Conservation (phyloP, 768 basidiomycete species). For the Auriscalpium orientale region DNA sequence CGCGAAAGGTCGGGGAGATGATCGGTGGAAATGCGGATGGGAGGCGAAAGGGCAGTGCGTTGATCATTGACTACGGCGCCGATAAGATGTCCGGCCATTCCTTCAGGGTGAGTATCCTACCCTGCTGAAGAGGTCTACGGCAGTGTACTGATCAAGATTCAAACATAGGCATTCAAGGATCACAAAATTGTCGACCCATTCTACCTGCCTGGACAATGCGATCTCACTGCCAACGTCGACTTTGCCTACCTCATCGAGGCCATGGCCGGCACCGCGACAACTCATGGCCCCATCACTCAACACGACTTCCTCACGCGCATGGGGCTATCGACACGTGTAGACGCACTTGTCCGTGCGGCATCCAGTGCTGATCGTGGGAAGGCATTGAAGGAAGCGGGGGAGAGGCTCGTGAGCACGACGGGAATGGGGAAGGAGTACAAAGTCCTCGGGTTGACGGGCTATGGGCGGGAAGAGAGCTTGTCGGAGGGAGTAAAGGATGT, state of each 20-base stretch:
- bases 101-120: slow-evolving; percentile 72
- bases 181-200: slow-evolving; percentile 86
- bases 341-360: slow-evolving; percentile 48
- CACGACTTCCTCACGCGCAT: slow-evolving; percentile 69
- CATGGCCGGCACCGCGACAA: slow-evolving; percentile 40
- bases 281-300: slow-evolving; percentile 71
- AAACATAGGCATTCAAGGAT: slow-evolving; percentile 73
- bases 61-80: slow-evolving; percentile 88
- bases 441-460: slow-evolving; percentile 52
- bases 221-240: slow-evolving; percentile 96
- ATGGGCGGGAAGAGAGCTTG: not conserved
- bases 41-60: slow-evolving; percentile 35
- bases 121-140: slow-evolving; percentile 65
- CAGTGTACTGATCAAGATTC: slow-evolving; percentile 74
- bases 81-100: slow-evolving; percentile 62
- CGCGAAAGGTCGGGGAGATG: slow-evolving; percentile 59
- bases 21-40: slow-evolving; percentile 25
- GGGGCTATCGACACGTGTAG: slow-evolving; percentile 64
- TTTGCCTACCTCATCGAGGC: slow-evolving; percentile 84
- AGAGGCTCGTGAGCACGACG: slow-evolving; percentile 64
- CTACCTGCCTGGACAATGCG: slow-evolving; percentile 76
- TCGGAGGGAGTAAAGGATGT: no score
- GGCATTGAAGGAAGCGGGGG: slow-evolving; percentile 52
- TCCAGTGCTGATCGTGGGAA: slow-evolving; percentile 38
- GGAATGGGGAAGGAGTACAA: slow-evolving; percentile 90